Conservation (phyloP, 228 moss, liverwort and hornwort genomes). For the Sphagnum fallax region DNA sequence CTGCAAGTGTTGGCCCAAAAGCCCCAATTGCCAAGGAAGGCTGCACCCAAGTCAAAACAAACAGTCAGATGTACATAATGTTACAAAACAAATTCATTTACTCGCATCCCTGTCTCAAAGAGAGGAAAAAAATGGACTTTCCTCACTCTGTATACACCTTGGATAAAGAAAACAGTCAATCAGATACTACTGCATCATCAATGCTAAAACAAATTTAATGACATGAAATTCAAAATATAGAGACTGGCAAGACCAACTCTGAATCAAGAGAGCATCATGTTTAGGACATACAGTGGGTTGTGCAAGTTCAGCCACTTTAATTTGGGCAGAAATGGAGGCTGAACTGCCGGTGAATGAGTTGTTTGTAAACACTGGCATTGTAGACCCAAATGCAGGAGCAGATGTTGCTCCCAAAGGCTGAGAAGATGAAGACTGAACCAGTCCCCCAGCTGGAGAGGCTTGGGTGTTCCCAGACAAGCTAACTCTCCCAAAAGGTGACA, state of each 20-base stretch:
- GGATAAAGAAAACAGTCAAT: background rate
- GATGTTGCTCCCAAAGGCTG: conserved; percentile 36
- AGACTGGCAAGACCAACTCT: no score
- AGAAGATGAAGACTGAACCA: conserved; percentile 35
- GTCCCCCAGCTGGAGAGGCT: conserved; percentile 17
- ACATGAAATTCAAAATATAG: background rate
- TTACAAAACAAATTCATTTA: background rate
- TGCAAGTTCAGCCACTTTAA: conserved; percentile 37
- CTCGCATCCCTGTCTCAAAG: background rate
- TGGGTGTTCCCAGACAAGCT: conserved; percentile 39
- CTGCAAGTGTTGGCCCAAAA: no score
- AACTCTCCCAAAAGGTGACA: conserved; percentile 37
- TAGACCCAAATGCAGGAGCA: conserved; percentile 32
- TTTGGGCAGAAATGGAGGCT: conserved; percentile 36
- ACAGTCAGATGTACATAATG: background rate
- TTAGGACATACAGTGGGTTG: conserved; percentile 31
- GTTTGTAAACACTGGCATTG: conserved; percentile 29
- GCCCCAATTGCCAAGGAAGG: no score
- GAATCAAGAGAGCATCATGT: background rate
- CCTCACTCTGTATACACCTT: background rate
- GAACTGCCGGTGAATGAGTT: conserved; percentile 32
- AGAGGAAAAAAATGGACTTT: background rate
- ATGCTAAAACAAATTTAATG: background rate
- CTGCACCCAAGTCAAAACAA: background rate
- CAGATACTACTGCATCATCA: no score